These are phyloP conservation scores for Tolypocladium paradoxum DNA, from an alignment of 2,329 filamentous ascomycete species.

Conservation along the genomic window DNA sequence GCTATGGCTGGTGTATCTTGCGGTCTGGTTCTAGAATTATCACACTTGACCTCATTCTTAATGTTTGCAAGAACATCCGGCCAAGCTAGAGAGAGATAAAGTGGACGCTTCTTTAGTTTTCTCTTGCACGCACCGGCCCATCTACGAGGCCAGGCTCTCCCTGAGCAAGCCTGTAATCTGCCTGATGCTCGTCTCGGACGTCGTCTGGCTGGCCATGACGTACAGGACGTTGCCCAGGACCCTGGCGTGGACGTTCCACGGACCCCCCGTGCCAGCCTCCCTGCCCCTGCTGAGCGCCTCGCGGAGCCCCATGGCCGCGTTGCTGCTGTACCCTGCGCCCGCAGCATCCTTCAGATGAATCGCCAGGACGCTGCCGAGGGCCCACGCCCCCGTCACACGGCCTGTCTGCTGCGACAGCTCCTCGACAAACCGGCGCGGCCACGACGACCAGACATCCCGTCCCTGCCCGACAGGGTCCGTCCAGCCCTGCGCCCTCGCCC, in stretches of 20 bases:
- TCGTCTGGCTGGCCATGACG: conserved; percentile 43
- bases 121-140: neutral
- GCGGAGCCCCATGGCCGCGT: conserved; percentile 32
- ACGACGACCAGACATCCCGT: conserved; percentile 52
- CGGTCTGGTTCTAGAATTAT: too few species aligned
- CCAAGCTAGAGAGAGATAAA: too few species aligned
- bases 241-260: conserved; percentile 42
- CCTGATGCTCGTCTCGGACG: conserved; percentile 16
- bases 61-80: too few species aligned
- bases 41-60: too few species aligned
- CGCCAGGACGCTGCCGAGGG: conserved; percentile 64
- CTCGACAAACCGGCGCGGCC: conserved; percentile 51
- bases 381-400: conserved; percentile 55
- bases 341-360: conserved; percentile 39
- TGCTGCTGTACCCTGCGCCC: conserved; percentile 35
- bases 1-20: too few species aligned
- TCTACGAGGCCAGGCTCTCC: conserved; percentile 1
- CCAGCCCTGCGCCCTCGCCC: conserved; percentile 38
- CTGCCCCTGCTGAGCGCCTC: conserved; percentile 17
- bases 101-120: neutral
- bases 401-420: conserved; percentile 42
- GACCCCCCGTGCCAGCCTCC: conserved; percentile 11
- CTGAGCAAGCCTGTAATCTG: conserved; percentile 12
- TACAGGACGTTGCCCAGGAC: conserved; percentile 49
- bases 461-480: neutral